A percentile compares a stretch with the other conserved stretches of the same genome.
Conservation (phyloP, 73 alveolate species). For the Loxodes magnus region DNA sequence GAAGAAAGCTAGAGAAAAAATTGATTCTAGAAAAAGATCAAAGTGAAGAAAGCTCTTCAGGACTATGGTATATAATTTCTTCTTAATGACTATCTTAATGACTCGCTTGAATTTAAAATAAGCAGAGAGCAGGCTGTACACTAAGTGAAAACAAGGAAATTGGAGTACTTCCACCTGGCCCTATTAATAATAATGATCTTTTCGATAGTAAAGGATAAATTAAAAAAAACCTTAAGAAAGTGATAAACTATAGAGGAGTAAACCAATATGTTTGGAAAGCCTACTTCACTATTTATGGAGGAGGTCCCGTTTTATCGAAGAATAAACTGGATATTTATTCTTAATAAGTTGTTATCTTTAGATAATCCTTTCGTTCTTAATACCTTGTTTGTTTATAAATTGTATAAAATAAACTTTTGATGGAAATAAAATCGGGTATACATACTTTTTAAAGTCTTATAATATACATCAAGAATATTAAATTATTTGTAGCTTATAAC, state of each 20-base stretch:
- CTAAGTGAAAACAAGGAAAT: not conserved
- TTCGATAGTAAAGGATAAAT: not conserved
- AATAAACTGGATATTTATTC: constrained; percentile 7
- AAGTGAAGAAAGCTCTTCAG: not conserved
- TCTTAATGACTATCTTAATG: constrained; percentile 12
- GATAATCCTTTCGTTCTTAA: no score
- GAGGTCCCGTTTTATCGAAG: constrained; percentile 16
- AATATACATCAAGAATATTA: no score
- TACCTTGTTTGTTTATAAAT: no score
- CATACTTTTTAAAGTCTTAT: no score
- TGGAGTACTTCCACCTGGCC: constrained; percentile 18
- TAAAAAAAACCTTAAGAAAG: constrained; percentile 7
- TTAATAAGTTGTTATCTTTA: no score
- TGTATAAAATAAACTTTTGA: no score
- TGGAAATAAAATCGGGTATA: no score
- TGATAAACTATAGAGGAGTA: constrained; percentile 14
- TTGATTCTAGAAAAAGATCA: constrained; percentile 7
- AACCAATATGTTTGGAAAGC: constrained; percentile 19
- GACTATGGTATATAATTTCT: constrained; percentile 7
- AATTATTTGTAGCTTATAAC: no score
- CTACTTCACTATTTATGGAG: constrained; percentile 10
- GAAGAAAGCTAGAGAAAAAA: constrained; percentile 3
- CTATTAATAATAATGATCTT: not conserved
- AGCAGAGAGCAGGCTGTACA: not conserved
- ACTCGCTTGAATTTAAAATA: constrained; percentile 13